phyloP scores from a whole-genome alignment of 768 basidiomycete species.

The Mycena albidolilacea region DNA sequence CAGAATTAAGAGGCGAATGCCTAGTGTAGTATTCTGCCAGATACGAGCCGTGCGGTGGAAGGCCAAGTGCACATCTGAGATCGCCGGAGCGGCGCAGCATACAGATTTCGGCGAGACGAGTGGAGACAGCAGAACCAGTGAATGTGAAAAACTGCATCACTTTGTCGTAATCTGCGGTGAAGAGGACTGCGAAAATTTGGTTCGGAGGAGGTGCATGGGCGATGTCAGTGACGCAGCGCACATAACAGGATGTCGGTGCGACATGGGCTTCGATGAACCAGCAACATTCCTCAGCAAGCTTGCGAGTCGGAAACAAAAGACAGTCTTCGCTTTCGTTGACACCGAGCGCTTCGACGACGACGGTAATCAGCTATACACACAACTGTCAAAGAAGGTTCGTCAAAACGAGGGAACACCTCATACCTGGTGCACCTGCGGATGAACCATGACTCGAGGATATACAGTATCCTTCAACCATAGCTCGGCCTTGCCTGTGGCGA shows the following conservation, averaged over 20 bases:
- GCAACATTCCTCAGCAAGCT: constrained; percentile 31
- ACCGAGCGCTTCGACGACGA: constrained; percentile 16
- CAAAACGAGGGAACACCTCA: background rate
- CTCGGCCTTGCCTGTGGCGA: background rate
- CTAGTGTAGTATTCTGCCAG: constrained; percentile 49
- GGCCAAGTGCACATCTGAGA: constrained; percentile 58
- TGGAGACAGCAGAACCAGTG: constrained; percentile 64
- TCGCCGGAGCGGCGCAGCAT: constrained; percentile 55
- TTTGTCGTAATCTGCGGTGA: background rate
- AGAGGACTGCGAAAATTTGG: constrained; percentile 31
- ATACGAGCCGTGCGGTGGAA: constrained; percentile 55
- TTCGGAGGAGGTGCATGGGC: constrained; percentile 22
- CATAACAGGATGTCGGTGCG: constrained; percentile 20
- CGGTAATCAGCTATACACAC: constrained; percentile 11
- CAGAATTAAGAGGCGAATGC: constrained; percentile 25
- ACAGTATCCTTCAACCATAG: constrained; percentile 11
- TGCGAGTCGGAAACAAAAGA: constrained; percentile 30
- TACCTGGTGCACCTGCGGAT: constrained; percentile 22
- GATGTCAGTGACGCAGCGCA: constrained; percentile 24
- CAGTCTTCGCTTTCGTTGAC: background rate
- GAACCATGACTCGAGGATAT: constrained; percentile 26
- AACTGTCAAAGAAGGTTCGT: background rate
- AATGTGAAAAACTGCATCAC: constrained; percentile 63
- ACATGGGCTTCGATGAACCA: constrained; percentile 18
- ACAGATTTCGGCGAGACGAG: constrained; percentile 63